These are phyloP conservation scores for Podaxis mareebaensis DNA, from an alignment of 768 basidiomycete genomes.

Conservation along the genomic window DNA sequence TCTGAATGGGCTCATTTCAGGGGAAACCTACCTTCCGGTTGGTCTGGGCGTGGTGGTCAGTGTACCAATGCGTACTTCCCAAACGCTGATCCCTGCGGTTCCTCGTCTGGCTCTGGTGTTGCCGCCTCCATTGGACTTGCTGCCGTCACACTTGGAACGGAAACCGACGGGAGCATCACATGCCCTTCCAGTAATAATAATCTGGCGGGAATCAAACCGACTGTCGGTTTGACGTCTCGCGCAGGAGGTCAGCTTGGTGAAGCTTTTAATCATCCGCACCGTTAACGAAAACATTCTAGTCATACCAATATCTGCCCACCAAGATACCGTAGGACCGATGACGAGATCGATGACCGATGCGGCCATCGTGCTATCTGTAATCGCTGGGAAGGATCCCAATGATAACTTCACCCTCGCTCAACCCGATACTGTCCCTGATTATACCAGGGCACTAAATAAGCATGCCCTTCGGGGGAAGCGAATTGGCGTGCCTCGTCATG, in stretches of 20 bases:
- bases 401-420: slow-evolving; percentile 57
- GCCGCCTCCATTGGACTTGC: slow-evolving; percentile 52
- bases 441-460: slow-evolving; percentile 48
- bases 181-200: slow-evolving; percentile 56
- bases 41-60: slow-evolving; percentile 61
- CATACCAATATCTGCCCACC: slow-evolving; percentile 55
- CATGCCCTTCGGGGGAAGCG: slow-evolving; percentile 51
- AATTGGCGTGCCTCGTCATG: slow-evolving; percentile 52
- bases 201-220: slow-evolving; percentile 60
- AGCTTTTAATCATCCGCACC: not conserved
- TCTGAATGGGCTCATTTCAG: slow-evolving; percentile 56
- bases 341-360: slow-evolving; percentile 54
- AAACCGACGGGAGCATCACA: slow-evolving; percentile 57
- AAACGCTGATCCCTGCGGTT: slow-evolving; percentile 55
- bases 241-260: slow-evolving; percentile 46
- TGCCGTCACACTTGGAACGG: slow-evolving; percentile 48
- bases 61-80: slow-evolving; percentile 50
- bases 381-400: slow-evolving; percentile 54
- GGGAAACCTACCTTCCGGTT: slow-evolving; percentile 48
- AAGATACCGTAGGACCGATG: slow-evolving; percentile 63
- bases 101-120: slow-evolving; percentile 60
- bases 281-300: slow-evolving; percentile 32
- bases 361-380: slow-evolving; percentile 54
- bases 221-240: slow-evolving; percentile 57
- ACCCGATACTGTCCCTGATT: slow-evolving; percentile 55